phyloP scores from a whole-genome alignment of 2,329 filamentous ascomycete species.

The Monosporascus sp. region DNA sequence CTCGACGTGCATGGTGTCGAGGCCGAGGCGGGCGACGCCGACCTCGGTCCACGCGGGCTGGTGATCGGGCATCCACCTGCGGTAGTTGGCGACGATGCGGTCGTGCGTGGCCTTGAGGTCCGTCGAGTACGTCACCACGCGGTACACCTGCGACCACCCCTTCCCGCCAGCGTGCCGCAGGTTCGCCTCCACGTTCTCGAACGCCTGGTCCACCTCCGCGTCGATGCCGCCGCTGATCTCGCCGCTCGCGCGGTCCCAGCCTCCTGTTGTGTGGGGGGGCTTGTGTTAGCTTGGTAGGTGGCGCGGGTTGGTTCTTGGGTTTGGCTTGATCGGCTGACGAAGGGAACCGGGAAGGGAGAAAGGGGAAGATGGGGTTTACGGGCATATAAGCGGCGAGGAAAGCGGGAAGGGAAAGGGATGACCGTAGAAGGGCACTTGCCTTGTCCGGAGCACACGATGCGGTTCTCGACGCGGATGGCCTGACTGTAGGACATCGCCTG shows the following conservation, averaged over 20 bases:
- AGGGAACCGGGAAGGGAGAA: too few relatives aligned
- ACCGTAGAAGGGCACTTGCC: conserved; percentile 20
- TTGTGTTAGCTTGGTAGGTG: not conserved
- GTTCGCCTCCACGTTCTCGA: conserved; percentile 48
- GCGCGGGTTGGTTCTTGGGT: not conserved
- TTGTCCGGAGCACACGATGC: conserved; percentile 42
- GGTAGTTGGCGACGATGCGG: conserved; percentile 41
- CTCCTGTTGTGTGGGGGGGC: conserved; percentile 18
- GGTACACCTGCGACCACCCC: conserved; percentile 51
- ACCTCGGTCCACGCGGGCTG: conserved; percentile 49
- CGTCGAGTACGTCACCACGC: conserved; percentile 40
- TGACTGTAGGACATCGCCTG: conserved; percentile 33
- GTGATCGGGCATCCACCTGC: conserved; percentile 46
- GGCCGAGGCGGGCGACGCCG: conserved; percentile 41
- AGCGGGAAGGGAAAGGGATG: too few relatives aligned
- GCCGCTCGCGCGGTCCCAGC: conserved; percentile 24
- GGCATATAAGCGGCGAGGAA: too few relatives aligned
- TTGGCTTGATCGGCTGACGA: too few relatives aligned
- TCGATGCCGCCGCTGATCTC: conserved; percentile 30
- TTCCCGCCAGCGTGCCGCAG: conserved; percentile 48
- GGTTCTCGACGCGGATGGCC: conserved; percentile 41
- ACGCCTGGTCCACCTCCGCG: conserved; percentile 45
- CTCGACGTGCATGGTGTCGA: conserved; percentile 50
- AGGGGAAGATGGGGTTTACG: too few relatives aligned
- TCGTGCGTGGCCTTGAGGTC: conserved; percentile 30